Evolutionary conservation across 176 grass and related monocot species (phyloP), one percentile per base, ranked within the genome.

Genomic region (Bolboschoenus planiculmis): DNA sequence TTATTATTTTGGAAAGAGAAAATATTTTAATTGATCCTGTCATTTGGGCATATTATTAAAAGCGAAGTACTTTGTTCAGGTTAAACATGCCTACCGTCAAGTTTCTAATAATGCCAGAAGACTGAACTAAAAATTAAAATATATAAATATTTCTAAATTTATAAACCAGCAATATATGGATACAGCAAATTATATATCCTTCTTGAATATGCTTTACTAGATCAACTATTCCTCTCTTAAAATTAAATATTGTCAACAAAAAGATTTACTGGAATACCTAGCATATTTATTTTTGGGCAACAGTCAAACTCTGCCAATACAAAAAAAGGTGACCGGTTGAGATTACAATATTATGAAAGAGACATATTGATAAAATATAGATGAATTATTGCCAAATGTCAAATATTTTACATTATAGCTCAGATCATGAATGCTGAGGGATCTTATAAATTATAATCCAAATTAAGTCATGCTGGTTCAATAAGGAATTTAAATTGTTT

Each of bases 361-460:
- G 74, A 78, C 74, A 0, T 30, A 55, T 16, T 16, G 2, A 44
- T 51, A 51, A 51, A 51, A 24, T 47, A 26, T 51, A 74, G 68
- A 26, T 48, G 72, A n/a, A 77, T 77, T 77, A 77, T 77, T 77
- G 72, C 43, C 4, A 56, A 50, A 79, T 6, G 50, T 47, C 18
- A 77, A 16, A 29, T 51, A 55, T 55, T 31, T 35, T 39, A 70
- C 1, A 16, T 13, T 23, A 23, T 63, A 34, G 7, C 21, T 0
- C 10, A 34, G 3, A 34, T 33, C 60, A 63, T 40, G 14, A 8
- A 33, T 57, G n/a, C 6, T 1, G 15, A 57, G n/a, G n/a, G n/a
- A n/a, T n/a, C n/a, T n/a, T n/a, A n/a, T n/a, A n/a, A n/a, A n/a
- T n/a, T n/a, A n/a, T n/a, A n/a, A 27, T 5, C 23, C 21, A 24